Percentiles rank a stretch among this genome's conserved stretches.
Evolutionary conservation across 164 flowering plant species (phyloP).

Genomic region (Buxus sempervirens): DNA sequence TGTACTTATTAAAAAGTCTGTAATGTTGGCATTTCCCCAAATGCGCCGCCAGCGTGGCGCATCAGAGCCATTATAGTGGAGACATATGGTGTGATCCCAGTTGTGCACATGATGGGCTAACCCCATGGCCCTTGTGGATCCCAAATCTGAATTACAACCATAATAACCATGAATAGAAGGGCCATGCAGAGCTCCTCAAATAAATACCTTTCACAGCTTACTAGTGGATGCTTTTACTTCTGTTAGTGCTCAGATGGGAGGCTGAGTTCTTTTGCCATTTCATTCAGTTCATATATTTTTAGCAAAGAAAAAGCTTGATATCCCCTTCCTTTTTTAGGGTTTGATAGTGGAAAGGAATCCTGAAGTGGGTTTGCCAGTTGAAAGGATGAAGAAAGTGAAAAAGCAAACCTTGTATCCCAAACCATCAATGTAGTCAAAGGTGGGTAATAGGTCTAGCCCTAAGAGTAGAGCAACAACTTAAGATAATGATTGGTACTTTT

Average conservation of each 20-base stretch:
- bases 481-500: neutral
- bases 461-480: neutral
- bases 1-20: no score
- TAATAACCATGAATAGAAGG: neutral
- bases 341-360: neutral
- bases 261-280: neutral
- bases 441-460: neutral
- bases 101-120: constrained; percentile 6
- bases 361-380: neutral
- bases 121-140: neutral
- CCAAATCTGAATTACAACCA: constrained; percentile 2
- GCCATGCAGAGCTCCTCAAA: neutral
- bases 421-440: constrained; percentile 2
- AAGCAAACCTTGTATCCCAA: neutral
- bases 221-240: neutral
- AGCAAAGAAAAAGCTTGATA: neutral
- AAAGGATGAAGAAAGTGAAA: neutral
- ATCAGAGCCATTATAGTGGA: no score
- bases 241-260: neutral
- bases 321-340: neutral
- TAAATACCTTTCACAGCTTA: neutral
- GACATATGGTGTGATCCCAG: neutral
- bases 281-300: neutral
- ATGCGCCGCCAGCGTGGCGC: no score
- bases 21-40: no score